Evolutionary conservation across 352 stramenopile genomes (phyloP), one percentile per base, ranked within the genome.

Genomic region (Phytopythium vexans): DNA sequence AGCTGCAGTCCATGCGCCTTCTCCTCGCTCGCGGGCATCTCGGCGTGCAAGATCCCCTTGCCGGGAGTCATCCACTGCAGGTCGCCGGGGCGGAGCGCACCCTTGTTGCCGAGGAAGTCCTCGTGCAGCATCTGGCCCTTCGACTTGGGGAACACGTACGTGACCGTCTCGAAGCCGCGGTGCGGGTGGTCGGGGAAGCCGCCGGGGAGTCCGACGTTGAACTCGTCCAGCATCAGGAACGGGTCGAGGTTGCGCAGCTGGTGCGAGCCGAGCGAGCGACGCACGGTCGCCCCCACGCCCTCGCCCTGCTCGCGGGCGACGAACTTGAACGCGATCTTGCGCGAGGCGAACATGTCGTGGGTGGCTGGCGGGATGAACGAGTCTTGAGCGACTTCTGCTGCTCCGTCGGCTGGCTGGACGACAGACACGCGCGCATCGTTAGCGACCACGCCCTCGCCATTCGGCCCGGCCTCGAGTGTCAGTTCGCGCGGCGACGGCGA

Each of bases 151-250:
- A 97, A 58, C 66, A 94, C 77, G 66, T 96, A 97, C 16, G 92
- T 97, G 1, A 98, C 71, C 1, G 89, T 98, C 47, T 96, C 75
- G 54, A 98, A 97, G 16, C 92, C 92, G 45, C 88, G 65, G 68
- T 98, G 92, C 16, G 88, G 88, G 72, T 98, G 92, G 34, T 89
- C 70, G 2, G 90, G 83, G 73, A 97, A 97, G 1, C 90, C 90
- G 32, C 91, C 86, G 2, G 88, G 71, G 1, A 82, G 41, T 0
- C 62, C 73, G 6, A 74, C 60, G 52, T 78, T 66, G 60, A 80
- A 80, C 41, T 86, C 75, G 49, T 84, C 72, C 16, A 86, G 55
- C 75, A 84, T 76, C 8, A 86, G 66, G 54, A 86, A 86, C 27
- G 72, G 75, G 54, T 84, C 75, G 1, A 82, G 52, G 41, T 64